Evolutionary conservation across 2,329 filamentous ascomycete genomes (phyloP), one percentile per base, ranked within the genome.

Genomic region (Aspergillus intermedius): DNA sequence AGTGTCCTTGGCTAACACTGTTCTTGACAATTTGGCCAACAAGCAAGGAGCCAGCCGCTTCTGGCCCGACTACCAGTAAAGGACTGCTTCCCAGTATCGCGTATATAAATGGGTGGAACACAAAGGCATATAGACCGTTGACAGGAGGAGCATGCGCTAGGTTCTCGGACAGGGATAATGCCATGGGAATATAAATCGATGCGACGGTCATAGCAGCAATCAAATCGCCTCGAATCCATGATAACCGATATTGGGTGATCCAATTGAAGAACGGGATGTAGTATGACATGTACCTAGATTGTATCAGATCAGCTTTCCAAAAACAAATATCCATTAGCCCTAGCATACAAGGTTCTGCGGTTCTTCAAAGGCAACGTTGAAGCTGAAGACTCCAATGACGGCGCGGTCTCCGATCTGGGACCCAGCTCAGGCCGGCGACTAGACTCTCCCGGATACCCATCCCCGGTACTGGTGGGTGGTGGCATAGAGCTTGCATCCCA

Each of bases 101-200:
- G 68, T 98, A 98, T 30, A 96, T 77, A 47, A 97, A 72, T 0
- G 93, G 93, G 50, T 91, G 91, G 73, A 97, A 88, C 53, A 94
- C 88, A 65, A 96, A 97, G 13, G 88, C 82, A 71, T 97, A 98
- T 3, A 98, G 78, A 0, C 93, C 93, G 62, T 95, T 91, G 60
- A 97, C 91, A 0, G 93, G 87, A 7, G 91, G 90, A 1, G 96
- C 83, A 65, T 97, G 93, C 5, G 87, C 90, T 39, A 98, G 82
- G 63, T 97, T 97, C 37, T 88, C 83, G 48, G 93, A 90, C 55
- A 94, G 86, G 0, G 93, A 97, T 12, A 98, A 79, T 0, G 90
- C 87, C 91, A 98, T 96, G 45, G 93, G 93, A 34, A 98, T 86
- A 68, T 98, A 98, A 73, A 98, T 93, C 22, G 91, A 95, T n/a